Percentiles rank a stretch among this genome's conserved stretches.
Conservation (phyloP, 2,329 filamentous ascomycete species). For the Didymella glomerata region DNA sequence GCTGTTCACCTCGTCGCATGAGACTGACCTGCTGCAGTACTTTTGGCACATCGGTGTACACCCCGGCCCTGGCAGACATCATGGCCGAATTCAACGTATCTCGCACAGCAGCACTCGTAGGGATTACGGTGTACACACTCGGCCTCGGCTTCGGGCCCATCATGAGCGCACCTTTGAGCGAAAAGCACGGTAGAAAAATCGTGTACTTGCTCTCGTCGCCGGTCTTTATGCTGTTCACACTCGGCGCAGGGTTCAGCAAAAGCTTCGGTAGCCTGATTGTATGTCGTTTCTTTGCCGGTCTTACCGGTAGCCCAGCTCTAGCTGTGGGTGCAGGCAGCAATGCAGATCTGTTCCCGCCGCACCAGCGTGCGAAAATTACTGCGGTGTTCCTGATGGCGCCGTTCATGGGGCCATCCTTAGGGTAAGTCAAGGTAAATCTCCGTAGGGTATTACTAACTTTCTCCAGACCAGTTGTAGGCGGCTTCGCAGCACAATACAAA, state of each 20-base stretch:
- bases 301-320: constrained; percentile 69
- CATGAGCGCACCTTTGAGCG: constrained; percentile 66
- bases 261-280: constrained; percentile 62
- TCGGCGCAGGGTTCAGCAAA: constrained; percentile 63
- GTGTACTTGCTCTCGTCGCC: constrained; percentile 61
- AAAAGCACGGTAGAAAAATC: constrained; percentile 63
- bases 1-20: neutral
- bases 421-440: constrained; percentile 32
- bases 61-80: constrained; percentile 58
- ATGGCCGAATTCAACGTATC: constrained; percentile 63
- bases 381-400: constrained; percentile 53
- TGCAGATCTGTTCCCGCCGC: constrained; percentile 51
- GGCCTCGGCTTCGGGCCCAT: constrained; percentile 69
- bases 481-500: constrained; percentile 57
- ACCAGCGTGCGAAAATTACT: constrained; percentile 45
- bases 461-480: constrained; percentile 53
- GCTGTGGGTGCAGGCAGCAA: constrained; percentile 55
- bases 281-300: constrained; percentile 74
- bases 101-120: constrained; percentile 65
- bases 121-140: constrained; percentile 67
- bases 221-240: constrained; percentile 63
- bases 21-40: constrained; percentile 52
- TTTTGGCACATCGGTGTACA: constrained; percentile 64
- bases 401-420: constrained; percentile 51
- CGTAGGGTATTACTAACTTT: neutral